Percentiles rank a stretch among this genome's conserved stretches.
phyloP scores from a whole-genome alignment of 805 yeast species.

The Metschnikowia gruessii region DNA sequence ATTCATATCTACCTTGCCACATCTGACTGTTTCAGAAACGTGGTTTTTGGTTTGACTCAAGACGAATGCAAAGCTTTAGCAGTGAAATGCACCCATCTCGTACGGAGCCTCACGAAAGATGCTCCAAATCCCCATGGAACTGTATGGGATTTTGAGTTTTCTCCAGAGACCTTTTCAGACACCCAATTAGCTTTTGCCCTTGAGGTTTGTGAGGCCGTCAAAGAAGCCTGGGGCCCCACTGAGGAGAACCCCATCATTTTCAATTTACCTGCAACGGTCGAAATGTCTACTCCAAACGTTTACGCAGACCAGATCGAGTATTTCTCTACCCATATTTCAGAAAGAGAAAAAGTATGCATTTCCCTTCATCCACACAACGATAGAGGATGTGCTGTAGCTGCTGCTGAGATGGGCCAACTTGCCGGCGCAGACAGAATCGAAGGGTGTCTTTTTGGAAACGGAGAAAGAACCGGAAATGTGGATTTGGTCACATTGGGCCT shows the following conservation, averaged over 20 bases:
- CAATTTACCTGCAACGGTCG: constrained; percentile 84
- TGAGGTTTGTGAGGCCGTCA: constrained; percentile 70
- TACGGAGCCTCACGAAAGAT: constrained; percentile 67
- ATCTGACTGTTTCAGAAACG: constrained; percentile 67
- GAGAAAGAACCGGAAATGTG: constrained; percentile 86
- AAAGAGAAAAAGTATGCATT: constrained; percentile 68
- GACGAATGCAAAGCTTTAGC: constrained; percentile 61
- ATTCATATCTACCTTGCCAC: constrained; percentile 76
- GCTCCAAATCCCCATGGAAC: constrained; percentile 52
- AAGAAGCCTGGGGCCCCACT: constrained; percentile 70
- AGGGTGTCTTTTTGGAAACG: constrained; percentile 82
- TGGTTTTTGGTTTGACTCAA: constrained; percentile 63
- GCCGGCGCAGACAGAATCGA: constrained; percentile 90
- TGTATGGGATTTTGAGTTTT: constrained; percentile 71
- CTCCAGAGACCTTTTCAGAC: constrained; percentile 79
- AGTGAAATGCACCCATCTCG: constrained; percentile 58
- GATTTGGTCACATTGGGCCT: constrained; percentile 76
- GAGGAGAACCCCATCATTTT: constrained; percentile 66
- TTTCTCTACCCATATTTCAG: constrained; percentile 55
- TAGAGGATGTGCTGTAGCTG: constrained; percentile 88
- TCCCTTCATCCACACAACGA: constrained; percentile 84
- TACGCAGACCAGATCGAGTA: constrained; percentile 85
- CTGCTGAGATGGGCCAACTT: constrained; percentile 74
- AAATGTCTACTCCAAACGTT: constrained; percentile 75
- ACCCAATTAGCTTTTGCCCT: constrained; percentile 62